phyloP scores from a whole-genome alignment of 495 filamentous ascomycete species.

The Trichoderma virens region DNA sequence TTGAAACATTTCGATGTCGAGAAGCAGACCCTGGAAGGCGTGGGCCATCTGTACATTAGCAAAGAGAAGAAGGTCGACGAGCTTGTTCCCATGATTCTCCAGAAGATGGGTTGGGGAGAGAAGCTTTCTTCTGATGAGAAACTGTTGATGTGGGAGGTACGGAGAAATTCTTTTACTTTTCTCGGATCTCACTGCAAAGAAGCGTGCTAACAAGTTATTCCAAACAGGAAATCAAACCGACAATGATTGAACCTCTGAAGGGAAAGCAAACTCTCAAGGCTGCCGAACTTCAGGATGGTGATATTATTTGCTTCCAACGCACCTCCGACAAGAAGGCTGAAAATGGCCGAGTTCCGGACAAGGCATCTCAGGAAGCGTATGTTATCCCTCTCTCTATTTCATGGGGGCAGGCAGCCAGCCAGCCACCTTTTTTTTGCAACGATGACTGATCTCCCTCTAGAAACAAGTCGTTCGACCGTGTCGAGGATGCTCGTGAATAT shows the following conservation, averaged over 20 bases:
- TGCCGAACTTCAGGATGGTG: constrained; percentile 93
- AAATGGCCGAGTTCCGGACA: constrained; percentile 17
- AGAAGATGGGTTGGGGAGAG: constrained; percentile 81
- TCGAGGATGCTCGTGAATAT: constrained; percentile 67
- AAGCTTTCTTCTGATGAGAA: constrained; percentile 42
- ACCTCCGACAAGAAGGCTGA: constrained; percentile 39
- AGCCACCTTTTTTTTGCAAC: neutral
- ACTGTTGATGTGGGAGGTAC: constrained; percentile 67
- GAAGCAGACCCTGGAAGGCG: constrained; percentile 63
- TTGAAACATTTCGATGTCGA: constrained; percentile 84
- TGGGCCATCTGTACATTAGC: constrained; percentile 76
- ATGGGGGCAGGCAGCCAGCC: neutral
- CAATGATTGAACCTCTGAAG: constrained; percentile 94
- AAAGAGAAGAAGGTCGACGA: constrained; percentile 83
- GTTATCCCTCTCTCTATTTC: neutral
- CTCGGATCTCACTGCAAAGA: neutral
- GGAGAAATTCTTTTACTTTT: constrained; percentile 7
- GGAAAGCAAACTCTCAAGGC: constrained; percentile 78
- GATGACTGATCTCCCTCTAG: constrained; percentile 19
- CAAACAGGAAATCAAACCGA: constrained; percentile 83
- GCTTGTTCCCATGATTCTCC: constrained; percentile 67
- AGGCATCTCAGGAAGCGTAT: constrained; percentile 22
- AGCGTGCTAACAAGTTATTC: constrained; percentile 18
- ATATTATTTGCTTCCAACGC: constrained; percentile 91
- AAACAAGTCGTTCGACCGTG: constrained; percentile 28